phyloP scores from a whole-genome alignment of 2,329 filamentous ascomycete genomes.

The Sporothrix luriei region DNA sequence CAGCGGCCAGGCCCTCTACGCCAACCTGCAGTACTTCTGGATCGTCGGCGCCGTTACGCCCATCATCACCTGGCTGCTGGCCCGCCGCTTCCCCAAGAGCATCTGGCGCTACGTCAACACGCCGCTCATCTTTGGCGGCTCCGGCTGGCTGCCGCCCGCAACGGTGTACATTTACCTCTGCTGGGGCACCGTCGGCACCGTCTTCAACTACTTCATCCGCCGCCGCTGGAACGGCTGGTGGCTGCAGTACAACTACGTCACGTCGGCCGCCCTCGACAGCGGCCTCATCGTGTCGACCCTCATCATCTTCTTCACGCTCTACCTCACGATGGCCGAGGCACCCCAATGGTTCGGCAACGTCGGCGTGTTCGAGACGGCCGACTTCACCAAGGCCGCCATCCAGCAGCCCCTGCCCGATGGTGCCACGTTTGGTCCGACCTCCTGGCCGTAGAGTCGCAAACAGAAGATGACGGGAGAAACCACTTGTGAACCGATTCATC shows the following conservation, averaged over 20 bases:
- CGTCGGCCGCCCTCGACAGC: conserved; percentile 70
- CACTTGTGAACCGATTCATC: neutral
- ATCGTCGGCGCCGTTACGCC: conserved; percentile 66
- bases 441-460: conserved; percentile 29
- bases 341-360: conserved; percentile 67
- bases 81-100: conserved; percentile 63
- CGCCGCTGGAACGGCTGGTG: conserved; percentile 71
- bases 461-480: neutral
- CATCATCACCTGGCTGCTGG: conserved; percentile 63
- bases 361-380: conserved; percentile 36
- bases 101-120: conserved; percentile 67
- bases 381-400: conserved; percentile 29
- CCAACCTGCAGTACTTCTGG: conserved; percentile 70
- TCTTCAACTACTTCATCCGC: conserved; percentile 70
- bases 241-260: conserved; percentile 77
- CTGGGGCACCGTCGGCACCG: conserved; percentile 67
- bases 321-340: conserved; percentile 58
- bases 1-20: conserved; percentile 63
- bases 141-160: conserved; percentile 66
- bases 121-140: conserved; percentile 69
- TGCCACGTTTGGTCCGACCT: conserved; percentile 34
- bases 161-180: conserved; percentile 71
- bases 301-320: conserved; percentile 69
- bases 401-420: conserved; percentile 24
- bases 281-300: conserved; percentile 68